Evolutionary conservation across 805 yeast genomes (phyloP).

Genomic region (Komagataella kurtzmanii): DNA sequence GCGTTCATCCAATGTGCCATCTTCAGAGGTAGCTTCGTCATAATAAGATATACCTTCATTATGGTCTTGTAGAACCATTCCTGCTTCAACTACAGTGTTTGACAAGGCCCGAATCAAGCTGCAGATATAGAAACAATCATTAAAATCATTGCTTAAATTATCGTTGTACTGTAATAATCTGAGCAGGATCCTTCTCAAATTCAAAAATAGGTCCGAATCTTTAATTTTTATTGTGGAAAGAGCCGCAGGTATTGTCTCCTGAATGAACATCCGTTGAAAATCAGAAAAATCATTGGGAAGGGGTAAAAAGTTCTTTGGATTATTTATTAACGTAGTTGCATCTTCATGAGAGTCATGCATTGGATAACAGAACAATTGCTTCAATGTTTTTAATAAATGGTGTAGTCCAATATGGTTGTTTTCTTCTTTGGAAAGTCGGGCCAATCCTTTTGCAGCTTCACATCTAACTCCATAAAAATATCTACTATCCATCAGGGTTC

Average conservation of each 20-base stretch:
- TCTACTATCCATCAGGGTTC: constrained; percentile 73
- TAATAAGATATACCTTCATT: constrained; percentile 9
- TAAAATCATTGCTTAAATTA: constrained; percentile 63
- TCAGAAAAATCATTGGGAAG: constrained; percentile 70
- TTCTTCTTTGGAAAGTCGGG: constrained; percentile 47
- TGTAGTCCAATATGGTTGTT: constrained; percentile 58
- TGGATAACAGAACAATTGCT: constrained; percentile 53
- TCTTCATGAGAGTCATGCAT: neutral
- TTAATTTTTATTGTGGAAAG: constrained; percentile 49
- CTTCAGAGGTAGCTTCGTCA: constrained; percentile 3
- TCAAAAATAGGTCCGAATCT: constrained; percentile 30
- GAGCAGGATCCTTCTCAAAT: constrained; percentile 47
- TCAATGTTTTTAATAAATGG: constrained; percentile 61
- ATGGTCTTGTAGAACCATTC: constrained; percentile 11
- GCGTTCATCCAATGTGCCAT: neutral
- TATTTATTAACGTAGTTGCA: constrained; percentile 4
- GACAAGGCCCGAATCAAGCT: constrained; percentile 44
- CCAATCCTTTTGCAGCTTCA: constrained; percentile 75
- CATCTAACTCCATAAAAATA: constrained; percentile 83
- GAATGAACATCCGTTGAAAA: constrained; percentile 54
- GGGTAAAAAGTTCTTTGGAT: constrained; percentile 39
- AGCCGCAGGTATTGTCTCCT: constrained; percentile 52
- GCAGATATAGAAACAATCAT: constrained; percentile 57
- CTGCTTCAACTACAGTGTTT: constrained; percentile 12
- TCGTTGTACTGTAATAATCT: constrained; percentile 75